Percentiles rank a stretch among this genome's conserved stretches.
Evolutionary conservation across 2,329 filamentous ascomycete genomes (phyloP).

Genomic region (Spiromastix sp.): DNA sequence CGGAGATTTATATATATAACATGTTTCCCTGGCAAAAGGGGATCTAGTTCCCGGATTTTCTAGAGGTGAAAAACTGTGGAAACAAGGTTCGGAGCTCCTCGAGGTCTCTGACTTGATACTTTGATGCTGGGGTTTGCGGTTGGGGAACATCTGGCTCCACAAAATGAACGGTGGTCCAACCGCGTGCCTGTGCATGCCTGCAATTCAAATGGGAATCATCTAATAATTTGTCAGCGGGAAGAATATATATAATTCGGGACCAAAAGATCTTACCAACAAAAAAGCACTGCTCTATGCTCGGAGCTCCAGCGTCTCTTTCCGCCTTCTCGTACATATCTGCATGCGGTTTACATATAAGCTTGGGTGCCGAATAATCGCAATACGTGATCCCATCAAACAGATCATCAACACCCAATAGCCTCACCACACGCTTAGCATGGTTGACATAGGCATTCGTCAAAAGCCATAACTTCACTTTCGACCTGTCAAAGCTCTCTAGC

Average conservation of each 20-base stretch:
- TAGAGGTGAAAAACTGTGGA: constrained; percentile 75
- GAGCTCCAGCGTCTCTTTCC: constrained; percentile 70
- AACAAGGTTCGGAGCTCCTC: constrained; percentile 66
- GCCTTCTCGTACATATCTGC: constrained; percentile 77
- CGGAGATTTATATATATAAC: too few relatives aligned
- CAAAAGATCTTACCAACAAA: constrained; percentile 67
- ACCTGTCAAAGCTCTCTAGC: constrained; percentile 70
- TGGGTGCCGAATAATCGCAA: constrained; percentile 70
- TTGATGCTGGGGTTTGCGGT: constrained; percentile 55
- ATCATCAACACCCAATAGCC: constrained; percentile 70
- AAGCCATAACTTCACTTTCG: constrained; percentile 81
- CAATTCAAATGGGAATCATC: constrained; percentile 87
- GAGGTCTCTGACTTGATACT: constrained; percentile 65
- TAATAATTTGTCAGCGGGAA: too few relatives aligned
- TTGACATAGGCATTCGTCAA: constrained; percentile 94
- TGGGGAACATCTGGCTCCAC: constrained; percentile 62
- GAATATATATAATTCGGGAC: not conserved
- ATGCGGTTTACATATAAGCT: constrained; percentile 79
- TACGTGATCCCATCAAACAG: constrained; percentile 91
- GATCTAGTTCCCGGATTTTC: too few relatives aligned
- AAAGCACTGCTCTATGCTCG: constrained; percentile 62
- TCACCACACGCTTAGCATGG: constrained; percentile 74
- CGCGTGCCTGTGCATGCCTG: constrained; percentile 61
- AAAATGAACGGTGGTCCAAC: constrained; percentile 80
- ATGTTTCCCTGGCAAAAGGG: too few relatives aligned